phyloP scores from a whole-genome alignment of 2,329 filamentous ascomycete species.

The Ophiostoma sp. region DNA sequence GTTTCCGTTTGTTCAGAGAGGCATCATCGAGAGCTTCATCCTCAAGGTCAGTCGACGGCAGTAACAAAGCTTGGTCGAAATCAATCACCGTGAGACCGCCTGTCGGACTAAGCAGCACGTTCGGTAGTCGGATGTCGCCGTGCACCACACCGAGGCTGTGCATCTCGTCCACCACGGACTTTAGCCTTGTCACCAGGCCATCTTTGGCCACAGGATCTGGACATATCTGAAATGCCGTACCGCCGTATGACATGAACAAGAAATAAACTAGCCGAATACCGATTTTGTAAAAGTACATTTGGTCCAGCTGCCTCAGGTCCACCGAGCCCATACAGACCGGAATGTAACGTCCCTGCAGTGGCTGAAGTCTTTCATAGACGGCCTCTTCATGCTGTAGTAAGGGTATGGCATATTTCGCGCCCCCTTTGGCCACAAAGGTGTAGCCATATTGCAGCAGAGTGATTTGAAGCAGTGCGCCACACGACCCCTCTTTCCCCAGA shows the following conservation, averaged over 20 bases:
- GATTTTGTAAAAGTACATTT: no score
- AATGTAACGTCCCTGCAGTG: no score
- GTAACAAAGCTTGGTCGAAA: constrained; percentile 16
- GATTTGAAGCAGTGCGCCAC: constrained; percentile 22
- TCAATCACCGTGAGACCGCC: constrained; percentile 17
- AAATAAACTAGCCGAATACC: no score
- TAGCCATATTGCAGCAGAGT: no score
- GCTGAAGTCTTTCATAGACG: no score
- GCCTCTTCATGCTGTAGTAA: no score
- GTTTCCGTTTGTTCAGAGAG: no score
- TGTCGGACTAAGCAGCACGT: constrained; percentile 15
- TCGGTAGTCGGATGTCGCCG: constrained; percentile 21
- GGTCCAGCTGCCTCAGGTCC: no score
- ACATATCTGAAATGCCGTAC: not conserved
- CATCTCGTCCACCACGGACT: constrained; percentile 12
- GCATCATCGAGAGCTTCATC: no score
- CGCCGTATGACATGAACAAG: constrained; percentile 18
- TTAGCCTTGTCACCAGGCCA: not conserved
- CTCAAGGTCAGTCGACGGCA: not conserved
- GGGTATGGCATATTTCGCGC: no score
- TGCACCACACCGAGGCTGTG: constrained; percentile 21
- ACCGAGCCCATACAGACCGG: no score
- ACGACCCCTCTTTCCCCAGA: constrained; percentile 32
- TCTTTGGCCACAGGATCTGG: not conserved
- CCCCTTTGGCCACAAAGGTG: no score